Evolutionary conservation across 83 land plant genomes (phyloP).

Genomic region (Picea abies): DNA sequence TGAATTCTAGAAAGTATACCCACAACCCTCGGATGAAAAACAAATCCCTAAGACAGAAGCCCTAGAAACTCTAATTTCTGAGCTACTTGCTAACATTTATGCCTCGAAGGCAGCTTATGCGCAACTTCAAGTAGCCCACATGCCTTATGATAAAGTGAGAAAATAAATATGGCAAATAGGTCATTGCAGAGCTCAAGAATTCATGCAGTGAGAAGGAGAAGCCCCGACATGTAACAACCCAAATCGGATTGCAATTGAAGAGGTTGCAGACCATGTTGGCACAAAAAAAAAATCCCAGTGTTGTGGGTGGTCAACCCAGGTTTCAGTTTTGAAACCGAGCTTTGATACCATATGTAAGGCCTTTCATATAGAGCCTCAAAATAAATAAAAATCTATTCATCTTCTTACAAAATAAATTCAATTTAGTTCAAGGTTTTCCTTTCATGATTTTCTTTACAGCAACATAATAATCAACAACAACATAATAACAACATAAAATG

Average conservation of each 20-base stretch:
- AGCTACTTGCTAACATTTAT: conserved; percentile 62
- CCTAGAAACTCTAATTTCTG: conserved; percentile 14
- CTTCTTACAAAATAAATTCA: too few relatives aligned
- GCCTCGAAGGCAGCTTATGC: conserved; percentile 74
- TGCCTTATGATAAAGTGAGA: conserved; percentile 80
- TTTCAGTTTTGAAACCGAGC: too few relatives aligned
- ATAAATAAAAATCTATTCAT: too few relatives aligned
- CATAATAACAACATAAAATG: too few relatives aligned
- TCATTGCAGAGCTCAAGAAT: conserved; percentile 73
- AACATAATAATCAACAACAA: too few relatives aligned
- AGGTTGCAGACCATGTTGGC: background rate
- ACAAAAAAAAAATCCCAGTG: too few relatives aligned
- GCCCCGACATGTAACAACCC: conserved; percentile 7
- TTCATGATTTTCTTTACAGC: too few relatives aligned
- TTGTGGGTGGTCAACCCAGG: too few relatives aligned
- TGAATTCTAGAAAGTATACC: conserved; percentile 46
- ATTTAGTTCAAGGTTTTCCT: too few relatives aligned
- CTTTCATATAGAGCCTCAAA: too few relatives aligned
- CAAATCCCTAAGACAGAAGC: conserved; percentile 51
- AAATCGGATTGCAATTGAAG: too few relatives aligned
- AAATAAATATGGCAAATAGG: conserved; percentile 77
- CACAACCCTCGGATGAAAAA: conserved; percentile 21
- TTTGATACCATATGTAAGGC: too few relatives aligned
- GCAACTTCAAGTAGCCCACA: conserved; percentile 78
- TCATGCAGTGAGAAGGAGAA: conserved; percentile 63